Base-by-base conservation (phyloP, 2,329 filamentous ascomycete genomes). In the Aspergillus brunneoviolaceus region DNA sequence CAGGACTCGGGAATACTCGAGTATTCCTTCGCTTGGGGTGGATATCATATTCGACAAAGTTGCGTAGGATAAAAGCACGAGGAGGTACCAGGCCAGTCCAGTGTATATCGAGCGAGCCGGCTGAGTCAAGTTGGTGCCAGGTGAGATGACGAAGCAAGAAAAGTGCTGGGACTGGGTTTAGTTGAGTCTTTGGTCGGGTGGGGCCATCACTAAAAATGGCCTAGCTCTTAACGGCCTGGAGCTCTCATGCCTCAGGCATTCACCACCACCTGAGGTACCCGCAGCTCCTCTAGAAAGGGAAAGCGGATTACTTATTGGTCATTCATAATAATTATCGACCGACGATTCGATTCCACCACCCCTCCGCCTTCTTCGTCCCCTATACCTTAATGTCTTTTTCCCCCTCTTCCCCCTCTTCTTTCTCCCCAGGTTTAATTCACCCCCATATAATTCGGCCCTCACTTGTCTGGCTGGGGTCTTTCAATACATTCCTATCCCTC, bases 311-410 rank as follows among this genome's bases (percentile, higher is more conserved):
- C 27, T 49, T 55, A 55, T 55, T 45, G 53, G 51, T n/a, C 47
- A 31, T 31, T 55, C 53, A 52, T 55, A 55, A 55, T 55, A 49
- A 55, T 55, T 49, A 35, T 55, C 53, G 42, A 55, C 53, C 27
- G 33, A 47, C 53, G 7, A 39, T 51, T 53, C 42, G 47, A 51
- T 54, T 53, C 49, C 35, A 21, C 57, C 51, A 45, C 45, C 27
- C 51, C 49, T 49, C 57, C 49, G 39, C 47, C 35, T 29, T 54
- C 48, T 29, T 47, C 42, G 35, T 58, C 56, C 42, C 53, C 53
- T 55, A 48, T 55, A 48, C 11, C 27, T 27, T 31, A 45, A 29
- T 29, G 10, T 23, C 47, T 23, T 31, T 21, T 11, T 16, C 7
- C 48, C 35, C 19, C 48, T 47, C 39, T 48, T 23, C 51, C 53